These are phyloP conservation scores for Botrytis aclada DNA, from an alignment of 2,329 filamentous ascomycete species.

Conservation along the genomic window DNA sequence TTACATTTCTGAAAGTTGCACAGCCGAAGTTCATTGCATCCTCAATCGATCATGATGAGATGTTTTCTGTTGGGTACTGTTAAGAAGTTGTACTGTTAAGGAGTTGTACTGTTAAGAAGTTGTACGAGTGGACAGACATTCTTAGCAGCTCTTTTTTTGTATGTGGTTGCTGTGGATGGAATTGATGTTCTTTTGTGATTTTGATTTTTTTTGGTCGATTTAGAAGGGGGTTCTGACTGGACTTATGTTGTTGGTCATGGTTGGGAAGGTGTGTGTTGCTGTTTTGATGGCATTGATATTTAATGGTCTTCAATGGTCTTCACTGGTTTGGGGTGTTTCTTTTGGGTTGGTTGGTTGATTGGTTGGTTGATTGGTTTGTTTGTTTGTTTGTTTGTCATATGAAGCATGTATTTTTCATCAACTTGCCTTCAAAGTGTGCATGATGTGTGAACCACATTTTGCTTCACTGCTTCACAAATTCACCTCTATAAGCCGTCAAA, in stretches of 20 bases:
- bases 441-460: not conserved
- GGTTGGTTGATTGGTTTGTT: too few relatives aligned
- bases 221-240: not conserved
- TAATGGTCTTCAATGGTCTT: not conserved
- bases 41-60: not conserved
- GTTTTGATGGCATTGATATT: not conserved
- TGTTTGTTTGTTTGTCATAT: not conserved
- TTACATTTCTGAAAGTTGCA: not conserved
- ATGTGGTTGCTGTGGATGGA: not conserved
- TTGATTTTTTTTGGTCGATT: not conserved
- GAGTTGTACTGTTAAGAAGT: not conserved
- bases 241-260: not conserved
- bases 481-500: not conserved
- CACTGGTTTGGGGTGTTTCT: too few relatives aligned
- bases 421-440: not conserved
- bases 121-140: not conserved
- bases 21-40: not conserved
- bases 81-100: not conserved
- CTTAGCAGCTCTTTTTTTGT: not conserved
- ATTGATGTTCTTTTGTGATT: not conserved
- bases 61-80: not conserved
- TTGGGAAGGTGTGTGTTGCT: not conserved
- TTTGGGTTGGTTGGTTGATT: too few relatives aligned
- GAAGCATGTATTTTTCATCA: not conserved
- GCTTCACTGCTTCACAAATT: not conserved